Base-by-base conservation (phyloP, 2,329 filamentous ascomycete genomes). In the Pseudocercospora musae region DNA sequence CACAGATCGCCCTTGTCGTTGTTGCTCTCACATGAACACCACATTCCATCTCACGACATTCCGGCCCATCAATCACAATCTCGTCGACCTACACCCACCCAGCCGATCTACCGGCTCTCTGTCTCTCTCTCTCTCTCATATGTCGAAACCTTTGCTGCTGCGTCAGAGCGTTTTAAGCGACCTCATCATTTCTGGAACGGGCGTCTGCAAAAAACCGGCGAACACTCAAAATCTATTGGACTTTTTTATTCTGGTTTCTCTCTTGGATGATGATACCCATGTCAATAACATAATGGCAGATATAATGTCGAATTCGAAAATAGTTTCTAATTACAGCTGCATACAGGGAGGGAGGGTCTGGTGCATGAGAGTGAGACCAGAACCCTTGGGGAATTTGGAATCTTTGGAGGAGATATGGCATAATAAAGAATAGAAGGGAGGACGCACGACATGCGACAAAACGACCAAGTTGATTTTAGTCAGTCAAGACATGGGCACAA, bases 1-100 rank as follows among this genome's bases (percentile, higher is more conserved):
- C 44, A 29, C 64, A 75, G 73, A 71, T 76, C 57, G 72, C 72
- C 11, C 69, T 76, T 27, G 74, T 72, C 56, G 69, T 76, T 21
- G 62, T 76, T 27, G 72, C 72, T n/a, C 71, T 71, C 9, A 62
- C 53, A 23, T 70, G n/a, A 60, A 69, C 54, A 10, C 27, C 8
- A 6, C 42, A 23, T 8, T 46, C 6, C n/a, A 2, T 46, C n/a
- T 3, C n/a, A 15, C 46, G 10, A 52, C n/a, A 2, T 8, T 4
- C 3, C 23, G 9, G 15, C 11, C 33, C n/a, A 23, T 13, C 13
- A 10, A 50, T 15, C 21, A 31, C 48, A 29, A 52, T n/a, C 48
- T 4, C 48, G 10, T 15, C 46, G 46, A 49, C 46, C 7, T 21
- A 21, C 46, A n/a, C 13, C 25, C 13, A 13, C 46, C 21, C 8